These are phyloP conservation scores for Ilex aquifolium DNA, from an alignment of 257 asterid species.

Conservation along the genomic window DNA sequence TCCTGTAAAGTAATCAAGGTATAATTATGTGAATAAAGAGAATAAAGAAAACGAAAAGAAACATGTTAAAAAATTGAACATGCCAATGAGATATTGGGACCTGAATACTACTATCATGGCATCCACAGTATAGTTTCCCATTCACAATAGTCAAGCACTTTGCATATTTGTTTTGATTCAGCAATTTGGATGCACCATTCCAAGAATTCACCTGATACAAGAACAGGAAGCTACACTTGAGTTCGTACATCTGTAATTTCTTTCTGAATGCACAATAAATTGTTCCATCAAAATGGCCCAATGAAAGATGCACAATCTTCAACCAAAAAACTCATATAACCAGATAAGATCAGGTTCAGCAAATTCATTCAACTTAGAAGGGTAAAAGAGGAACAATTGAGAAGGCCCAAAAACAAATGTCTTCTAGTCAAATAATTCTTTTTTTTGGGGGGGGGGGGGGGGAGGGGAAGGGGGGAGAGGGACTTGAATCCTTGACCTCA, in stretches of 20 bases:
- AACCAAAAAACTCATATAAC: no score
- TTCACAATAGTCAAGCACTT: constrained; percentile 60
- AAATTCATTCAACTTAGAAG: no score
- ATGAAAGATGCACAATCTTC: no score
- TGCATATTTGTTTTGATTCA: constrained; percentile 54
- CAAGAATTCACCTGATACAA: constrained; percentile 57
- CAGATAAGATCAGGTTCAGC: no score
- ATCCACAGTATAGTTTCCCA: constrained; percentile 75
- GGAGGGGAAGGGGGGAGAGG: no score
- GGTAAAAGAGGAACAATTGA: not conserved
- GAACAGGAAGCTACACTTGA: not conserved
- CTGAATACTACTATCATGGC: constrained; percentile 82
- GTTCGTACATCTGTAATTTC: not conserved
- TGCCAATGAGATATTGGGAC: constrained; percentile 18
- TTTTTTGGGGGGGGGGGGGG: no score
- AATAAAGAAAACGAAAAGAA: no score
- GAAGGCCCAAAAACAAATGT: not conserved
- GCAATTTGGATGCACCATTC: constrained; percentile 53
- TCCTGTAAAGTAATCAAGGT: constrained; percentile 32
- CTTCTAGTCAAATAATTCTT: not conserved
- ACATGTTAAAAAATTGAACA: not conserved
- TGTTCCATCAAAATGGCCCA: no score
- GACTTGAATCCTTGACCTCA: no score
- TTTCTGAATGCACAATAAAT: no score
- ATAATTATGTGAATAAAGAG: not conserved